These are phyloP conservation scores for Hygrocybe coccinea DNA, from an alignment of 768 basidiomycete genomes.

Conservation along the genomic window DNA sequence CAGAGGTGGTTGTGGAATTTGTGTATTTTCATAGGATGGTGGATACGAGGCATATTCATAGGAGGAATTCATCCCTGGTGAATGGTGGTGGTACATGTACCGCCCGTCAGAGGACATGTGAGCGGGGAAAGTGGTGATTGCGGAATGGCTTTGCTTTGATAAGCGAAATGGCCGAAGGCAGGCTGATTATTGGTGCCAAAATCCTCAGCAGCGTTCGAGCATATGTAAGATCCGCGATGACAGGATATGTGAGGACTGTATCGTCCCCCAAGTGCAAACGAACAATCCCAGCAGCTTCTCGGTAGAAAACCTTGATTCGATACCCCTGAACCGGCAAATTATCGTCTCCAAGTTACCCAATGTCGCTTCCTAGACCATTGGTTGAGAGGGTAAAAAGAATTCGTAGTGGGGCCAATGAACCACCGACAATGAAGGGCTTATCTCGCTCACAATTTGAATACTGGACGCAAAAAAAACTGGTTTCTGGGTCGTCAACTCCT, in stretches of 20 bases:
- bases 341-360: neutral
- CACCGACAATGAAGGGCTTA: neutral
- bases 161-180: too few species aligned
- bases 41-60: conserved; percentile 15
- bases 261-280: too few species aligned
- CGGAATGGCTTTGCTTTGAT: too few species aligned
- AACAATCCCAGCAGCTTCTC: too few species aligned
- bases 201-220: too few species aligned
- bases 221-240: too few species aligned
- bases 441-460: neutral
- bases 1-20: conserved; percentile 5
- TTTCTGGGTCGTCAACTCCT: too few species aligned
- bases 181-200: neutral
- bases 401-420: neutral
- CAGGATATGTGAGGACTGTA: too few species aligned
- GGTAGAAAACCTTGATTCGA: too few species aligned
- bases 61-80: conserved; percentile 3
- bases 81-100: conserved; percentile 13
- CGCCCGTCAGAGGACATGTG: conserved; percentile 14
- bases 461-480: neutral
- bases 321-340: neutral
- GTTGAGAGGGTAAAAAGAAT: neutral
- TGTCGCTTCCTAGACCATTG: neutral
- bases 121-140: neutral
- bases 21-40: conserved; percentile 9